Conservation (phyloP, 2,329 filamentous ascomycete species). For the Colletotrichum camelliae region DNA sequence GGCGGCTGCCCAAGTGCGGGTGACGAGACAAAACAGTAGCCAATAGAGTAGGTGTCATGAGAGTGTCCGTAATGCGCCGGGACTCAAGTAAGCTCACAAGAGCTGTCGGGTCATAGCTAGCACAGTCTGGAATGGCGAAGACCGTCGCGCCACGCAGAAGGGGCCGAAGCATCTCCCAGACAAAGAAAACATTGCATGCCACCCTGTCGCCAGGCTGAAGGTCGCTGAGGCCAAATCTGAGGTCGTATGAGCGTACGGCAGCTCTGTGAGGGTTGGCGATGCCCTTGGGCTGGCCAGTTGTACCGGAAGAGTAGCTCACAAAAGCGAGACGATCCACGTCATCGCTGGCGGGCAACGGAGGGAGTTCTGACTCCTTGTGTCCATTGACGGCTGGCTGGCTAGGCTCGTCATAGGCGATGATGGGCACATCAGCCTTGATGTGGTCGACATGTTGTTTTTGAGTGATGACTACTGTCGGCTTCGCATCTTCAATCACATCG, state of each 20-base stretch:
- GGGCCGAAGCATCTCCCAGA: constrained; percentile 84
- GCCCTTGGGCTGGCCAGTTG: constrained; percentile 80
- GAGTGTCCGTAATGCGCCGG: constrained; percentile 75
- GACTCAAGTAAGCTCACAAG: constrained; percentile 73
- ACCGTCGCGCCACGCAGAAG: constrained; percentile 78
- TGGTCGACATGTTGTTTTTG: constrained; percentile 67
- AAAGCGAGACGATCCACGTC: constrained; percentile 79
- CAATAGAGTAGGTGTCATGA: constrained; percentile 83
- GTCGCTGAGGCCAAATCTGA: constrained; percentile 74
- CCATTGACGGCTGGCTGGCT: constrained; percentile 25
- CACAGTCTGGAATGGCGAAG: constrained; percentile 75
- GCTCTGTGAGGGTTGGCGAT: constrained; percentile 82
- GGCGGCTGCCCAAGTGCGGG: constrained; percentile 64
- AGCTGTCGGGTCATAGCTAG: constrained; percentile 77
- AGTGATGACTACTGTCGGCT: constrained; percentile 74
- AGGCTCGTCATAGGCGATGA: constrained; percentile 68
- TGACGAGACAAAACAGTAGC: constrained; percentile 76
- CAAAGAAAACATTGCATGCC: constrained; percentile 88
- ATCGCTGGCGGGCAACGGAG: constrained; percentile 63
- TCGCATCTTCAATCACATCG: constrained; percentile 79
- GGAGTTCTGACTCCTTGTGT: constrained; percentile 27
- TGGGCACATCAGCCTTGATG: constrained; percentile 66
- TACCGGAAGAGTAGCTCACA: constrained; percentile 82
- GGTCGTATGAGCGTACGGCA: constrained; percentile 74
- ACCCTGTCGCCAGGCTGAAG: constrained; percentile 75